phyloP scores from a whole-genome alignment of 148 eudicot species.

The Camellia sinensis region DNA sequence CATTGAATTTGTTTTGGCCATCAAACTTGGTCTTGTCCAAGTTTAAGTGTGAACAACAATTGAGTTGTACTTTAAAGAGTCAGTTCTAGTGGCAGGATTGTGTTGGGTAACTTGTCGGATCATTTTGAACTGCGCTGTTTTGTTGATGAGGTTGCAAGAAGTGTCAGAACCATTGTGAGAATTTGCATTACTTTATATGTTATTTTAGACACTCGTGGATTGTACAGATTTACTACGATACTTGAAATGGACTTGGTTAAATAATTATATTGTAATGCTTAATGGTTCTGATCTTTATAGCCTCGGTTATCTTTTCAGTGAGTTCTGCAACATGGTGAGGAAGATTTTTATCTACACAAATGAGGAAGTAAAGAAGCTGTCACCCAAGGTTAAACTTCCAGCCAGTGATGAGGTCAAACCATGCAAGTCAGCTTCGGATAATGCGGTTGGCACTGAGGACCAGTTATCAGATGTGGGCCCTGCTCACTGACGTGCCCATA shows the following conservation, averaged over 20 bases:
- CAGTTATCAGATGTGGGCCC: conserved; percentile 54
- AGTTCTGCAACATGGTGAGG: conserved; percentile 87
- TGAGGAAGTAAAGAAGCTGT: conserved; percentile 80
- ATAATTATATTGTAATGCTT: neutral
- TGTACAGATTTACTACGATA: neutral
- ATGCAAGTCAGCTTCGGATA: conserved; percentile 31
- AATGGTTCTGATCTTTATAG: neutral
- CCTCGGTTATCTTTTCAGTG: conserved; percentile 39
- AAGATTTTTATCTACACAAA: conserved; percentile 75
- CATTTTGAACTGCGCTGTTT: neutral
- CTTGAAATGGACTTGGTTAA: neutral
- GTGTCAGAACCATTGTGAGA: neutral
- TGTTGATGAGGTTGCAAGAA: neutral
- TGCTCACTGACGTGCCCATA: conserved; percentile 24
- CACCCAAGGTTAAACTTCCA: conserved; percentile 66
- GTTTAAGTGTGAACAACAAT: neutral
- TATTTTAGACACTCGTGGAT: too few relatives aligned
- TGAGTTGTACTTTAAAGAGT: neutral
- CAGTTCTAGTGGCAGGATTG: neutral
- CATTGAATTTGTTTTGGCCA: neutral
- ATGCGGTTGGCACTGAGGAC: conserved; percentile 54
- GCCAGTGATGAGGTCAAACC: conserved; percentile 40
- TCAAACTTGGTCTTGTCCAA: neutral
- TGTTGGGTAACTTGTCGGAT: neutral
- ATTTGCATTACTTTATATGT: neutral